A percentile compares a stretch with the other conserved stretches of the same genome.
phyloP scores from a whole-genome alignment of 2,329 filamentous ascomycete genomes.

The Ophiostoma pallidulum region DNA sequence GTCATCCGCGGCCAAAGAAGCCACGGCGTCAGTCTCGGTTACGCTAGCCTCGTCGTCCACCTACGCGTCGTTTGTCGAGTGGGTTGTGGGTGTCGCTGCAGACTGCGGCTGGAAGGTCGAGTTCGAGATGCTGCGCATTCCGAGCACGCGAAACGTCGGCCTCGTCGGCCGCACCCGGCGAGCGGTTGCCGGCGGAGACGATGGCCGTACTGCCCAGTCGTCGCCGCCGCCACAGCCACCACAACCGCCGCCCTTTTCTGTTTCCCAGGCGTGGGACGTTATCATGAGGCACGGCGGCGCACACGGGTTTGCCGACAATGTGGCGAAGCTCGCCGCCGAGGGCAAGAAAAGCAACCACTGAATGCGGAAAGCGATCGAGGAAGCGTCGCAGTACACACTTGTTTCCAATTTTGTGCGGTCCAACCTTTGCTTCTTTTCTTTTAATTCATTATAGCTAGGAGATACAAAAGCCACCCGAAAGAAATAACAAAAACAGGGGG shows the following conservation, averaged over 20 bases:
- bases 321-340: slow-evolving; percentile 11
- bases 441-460: no score
- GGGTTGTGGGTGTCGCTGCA: slow-evolving; percentile 59
- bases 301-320: slow-evolving; percentile 48
- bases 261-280: slow-evolving; percentile 24
- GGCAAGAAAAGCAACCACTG: slow-evolving; percentile 10
- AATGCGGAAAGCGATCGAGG: no score
- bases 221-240: slow-evolving; percentile 14
- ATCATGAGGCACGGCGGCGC: slow-evolving; percentile 45
- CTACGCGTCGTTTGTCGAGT: slow-evolving; percentile 75
- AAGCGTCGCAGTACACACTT: not conserved
- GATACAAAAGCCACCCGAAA: no score
- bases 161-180: slow-evolving; percentile 55
- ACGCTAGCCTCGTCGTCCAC: slow-evolving; percentile 49
- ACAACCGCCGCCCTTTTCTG: slow-evolving; percentile 29
- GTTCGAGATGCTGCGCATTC: slow-evolving; percentile 80
- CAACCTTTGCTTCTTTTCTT: not conserved
- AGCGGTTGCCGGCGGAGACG: no score
- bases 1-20: slow-evolving; percentile 35
- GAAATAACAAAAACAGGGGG: no score
- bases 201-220: no score
- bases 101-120: slow-evolving; percentile 70
- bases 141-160: slow-evolving; percentile 79
- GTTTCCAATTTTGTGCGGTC: no score
- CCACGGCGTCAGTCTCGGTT: slow-evolving; percentile 41